These are phyloP conservation scores for Amborella trichopoda DNA, from an alignment of 164 flowering plant genomes.

Conservation along the genomic window DNA sequence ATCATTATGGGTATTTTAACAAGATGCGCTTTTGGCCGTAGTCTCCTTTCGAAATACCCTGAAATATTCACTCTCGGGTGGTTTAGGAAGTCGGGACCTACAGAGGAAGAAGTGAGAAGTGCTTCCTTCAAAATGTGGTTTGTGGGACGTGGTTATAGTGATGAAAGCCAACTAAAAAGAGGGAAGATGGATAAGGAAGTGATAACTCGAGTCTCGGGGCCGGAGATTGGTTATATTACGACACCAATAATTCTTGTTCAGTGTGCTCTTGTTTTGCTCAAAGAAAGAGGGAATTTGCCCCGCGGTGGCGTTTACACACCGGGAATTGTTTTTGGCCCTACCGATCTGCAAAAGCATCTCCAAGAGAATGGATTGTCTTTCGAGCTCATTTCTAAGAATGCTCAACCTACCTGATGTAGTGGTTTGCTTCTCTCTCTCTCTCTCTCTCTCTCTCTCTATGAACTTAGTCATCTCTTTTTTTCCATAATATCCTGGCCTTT, in stretches of 20 bases:
- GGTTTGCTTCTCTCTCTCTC: too few relatives aligned
- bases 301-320: conserved; percentile 78
- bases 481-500: too few relatives aligned
- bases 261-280: conserved; percentile 60
- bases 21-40: conserved; percentile 44
- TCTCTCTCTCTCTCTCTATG: too few relatives aligned
- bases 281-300: conserved; percentile 48
- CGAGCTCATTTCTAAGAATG: conserved; percentile 49
- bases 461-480: too few relatives aligned
- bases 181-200: conserved; percentile 67
- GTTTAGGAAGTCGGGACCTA: conserved; percentile 79
- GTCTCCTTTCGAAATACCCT: conserved; percentile 75
- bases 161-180: conserved; percentile 20
- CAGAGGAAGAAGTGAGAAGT: conserved; percentile 72
- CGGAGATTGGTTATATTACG: conserved; percentile 90
- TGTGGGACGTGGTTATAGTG: conserved; percentile 59
- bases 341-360: conserved; percentile 76
- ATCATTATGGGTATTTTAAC: conserved; percentile 51
- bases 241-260: conserved; percentile 76
- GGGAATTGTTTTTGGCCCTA: conserved; percentile 82
- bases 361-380: conserved; percentile 80
- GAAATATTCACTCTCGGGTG: conserved; percentile 67
- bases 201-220: conserved; percentile 73
- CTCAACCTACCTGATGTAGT: conserved; percentile 14
- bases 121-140: conserved; percentile 94